These are phyloP conservation scores for Ogataea paradorogensis DNA, from an alignment of 805 yeast genomes.

Conservation along the genomic window DNA sequence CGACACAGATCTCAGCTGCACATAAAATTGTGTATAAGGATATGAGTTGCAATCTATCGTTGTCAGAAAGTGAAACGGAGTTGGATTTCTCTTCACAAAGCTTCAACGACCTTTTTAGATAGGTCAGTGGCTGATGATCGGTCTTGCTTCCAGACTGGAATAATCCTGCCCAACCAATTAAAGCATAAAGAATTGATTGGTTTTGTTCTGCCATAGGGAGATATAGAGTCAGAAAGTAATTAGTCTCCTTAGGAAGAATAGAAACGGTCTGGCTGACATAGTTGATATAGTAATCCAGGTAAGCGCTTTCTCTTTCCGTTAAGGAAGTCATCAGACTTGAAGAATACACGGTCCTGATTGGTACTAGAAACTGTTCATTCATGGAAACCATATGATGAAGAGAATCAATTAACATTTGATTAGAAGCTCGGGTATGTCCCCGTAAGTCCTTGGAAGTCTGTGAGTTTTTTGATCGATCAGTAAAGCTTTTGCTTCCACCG, in stretches of 20 bases:
- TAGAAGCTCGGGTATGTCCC: not conserved
- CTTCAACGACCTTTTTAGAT: conserved; percentile 6
- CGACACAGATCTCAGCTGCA: conserved; percentile 27
- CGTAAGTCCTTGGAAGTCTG: not conserved
- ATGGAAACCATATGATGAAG: not conserved
- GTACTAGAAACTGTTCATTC: not conserved
- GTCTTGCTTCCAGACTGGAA: conserved; percentile 16
- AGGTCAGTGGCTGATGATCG: conserved; percentile 1
- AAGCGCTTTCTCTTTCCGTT: conserved; percentile 16
- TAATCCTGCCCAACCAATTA: conserved; percentile 54
- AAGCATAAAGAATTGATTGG: conserved; percentile 43
- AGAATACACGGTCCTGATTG: conserved; percentile 6
- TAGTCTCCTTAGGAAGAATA: conserved; percentile 45
- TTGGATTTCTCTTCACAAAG: conserved; percentile 11
- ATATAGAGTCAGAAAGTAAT: conserved; percentile 49
- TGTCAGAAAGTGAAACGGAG: conserved; percentile 1
- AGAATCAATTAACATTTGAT: not conserved
- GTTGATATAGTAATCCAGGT: conserved; percentile 46
- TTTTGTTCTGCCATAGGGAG: conserved; percentile 51
- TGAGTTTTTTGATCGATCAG: not conserved
- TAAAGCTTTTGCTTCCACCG: conserved; percentile 6
- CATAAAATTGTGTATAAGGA: conserved; percentile 23
- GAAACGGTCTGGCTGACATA: conserved; percentile 47
- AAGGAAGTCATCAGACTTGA: conserved; percentile 12
- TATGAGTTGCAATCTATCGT: conserved; percentile 17